These are phyloP conservation scores for Daldinia caldariorum DNA, from an alignment of 495 filamentous ascomycete species.

Conservation along the genomic window DNA sequence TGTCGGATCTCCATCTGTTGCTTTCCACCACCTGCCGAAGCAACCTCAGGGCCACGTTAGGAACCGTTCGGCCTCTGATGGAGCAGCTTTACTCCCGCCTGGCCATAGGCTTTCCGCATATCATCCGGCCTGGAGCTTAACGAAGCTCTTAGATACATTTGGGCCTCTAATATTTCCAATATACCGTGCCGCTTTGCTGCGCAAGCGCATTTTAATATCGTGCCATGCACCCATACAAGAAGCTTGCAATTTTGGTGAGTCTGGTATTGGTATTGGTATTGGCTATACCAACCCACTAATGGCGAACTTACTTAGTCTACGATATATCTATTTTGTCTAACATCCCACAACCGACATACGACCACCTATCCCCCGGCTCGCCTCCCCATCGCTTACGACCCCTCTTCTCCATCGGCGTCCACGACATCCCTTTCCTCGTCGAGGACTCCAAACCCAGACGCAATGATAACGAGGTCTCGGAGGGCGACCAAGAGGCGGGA, in stretches of 20 bases:
- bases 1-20: constrained; percentile 60
- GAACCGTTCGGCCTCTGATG: constrained; percentile 69
- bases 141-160: constrained; percentile 78
- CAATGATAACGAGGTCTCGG: constrained; percentile 30
- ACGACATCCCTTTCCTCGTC: constrained; percentile 85
- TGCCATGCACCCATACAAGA: constrained; percentile 83
- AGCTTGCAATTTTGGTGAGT: constrained; percentile 86
- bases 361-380: constrained; percentile 69
- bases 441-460: constrained; percentile 58
- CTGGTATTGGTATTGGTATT: neutral
- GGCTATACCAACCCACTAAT: constrained; percentile 17
- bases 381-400: constrained; percentile 76
- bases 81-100: constrained; percentile 67
- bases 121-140: constrained; percentile 87
- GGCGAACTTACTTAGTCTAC: constrained; percentile 74
- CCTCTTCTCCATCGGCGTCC: constrained; percentile 89
- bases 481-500: constrained; percentile 58
- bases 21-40: constrained; percentile 41
- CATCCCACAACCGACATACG: constrained; percentile 70
- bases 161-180: constrained; percentile 92
- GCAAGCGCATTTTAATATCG: constrained; percentile 88
- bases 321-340: constrained; percentile 90
- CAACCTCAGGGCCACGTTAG: constrained; percentile 56
- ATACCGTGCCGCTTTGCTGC: constrained; percentile 85
- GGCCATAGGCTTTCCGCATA: constrained; percentile 77